Evolutionary conservation across 768 basidiomycete species (phyloP), one percentile per base, ranked within the genome.

Genomic region (Psilocybe subaeruginosa): DNA sequence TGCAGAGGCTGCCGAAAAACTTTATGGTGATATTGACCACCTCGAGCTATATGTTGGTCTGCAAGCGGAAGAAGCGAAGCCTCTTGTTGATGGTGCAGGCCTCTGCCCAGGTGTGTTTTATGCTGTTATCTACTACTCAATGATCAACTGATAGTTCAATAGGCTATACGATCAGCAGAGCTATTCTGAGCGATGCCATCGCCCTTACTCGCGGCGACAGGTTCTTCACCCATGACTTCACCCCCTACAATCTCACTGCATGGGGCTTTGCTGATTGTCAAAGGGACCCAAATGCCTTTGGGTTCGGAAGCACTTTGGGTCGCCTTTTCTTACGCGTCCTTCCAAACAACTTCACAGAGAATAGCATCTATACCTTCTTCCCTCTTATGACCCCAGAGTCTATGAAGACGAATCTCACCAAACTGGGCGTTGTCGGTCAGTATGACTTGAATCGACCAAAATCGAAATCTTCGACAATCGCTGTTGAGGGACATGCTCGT

Each of bases 241-340:
- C 93, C 0, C 88, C 92, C 1, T 84, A 77, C 76, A 93, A 93
- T 71, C 69, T 92, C 69, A 94, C 92, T 2, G 76, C 90, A 3
- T 94, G 92, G 92, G 92, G 92, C 39, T 92, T 90, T 67, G 83
- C 86, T 19, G 92, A 95, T 72, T 91, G 90, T 71, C 89, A 92
- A 65, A 85, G 91, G 59, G 86, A 93, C 66, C 76, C 86, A 30
- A 78, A 78, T 41, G 91, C 82, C 3, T 88, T 85, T 60, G 91
- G 91, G 29, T 90, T 89, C 64, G 92, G 92, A 19, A 89, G 88
- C 72, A 89, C 83, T 11, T 82, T 93, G 43, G 91, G 89, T 6
- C 83, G 88, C 35, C 81, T 94, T 33, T 76, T 94, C 73, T 76
- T 92, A 52, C 90, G 93, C 49, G 86, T 85, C 17, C 80, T 94